Base-by-base conservation (phyloP, 1,139 yeast genomes). In the Kodamaea sp. region DNA sequence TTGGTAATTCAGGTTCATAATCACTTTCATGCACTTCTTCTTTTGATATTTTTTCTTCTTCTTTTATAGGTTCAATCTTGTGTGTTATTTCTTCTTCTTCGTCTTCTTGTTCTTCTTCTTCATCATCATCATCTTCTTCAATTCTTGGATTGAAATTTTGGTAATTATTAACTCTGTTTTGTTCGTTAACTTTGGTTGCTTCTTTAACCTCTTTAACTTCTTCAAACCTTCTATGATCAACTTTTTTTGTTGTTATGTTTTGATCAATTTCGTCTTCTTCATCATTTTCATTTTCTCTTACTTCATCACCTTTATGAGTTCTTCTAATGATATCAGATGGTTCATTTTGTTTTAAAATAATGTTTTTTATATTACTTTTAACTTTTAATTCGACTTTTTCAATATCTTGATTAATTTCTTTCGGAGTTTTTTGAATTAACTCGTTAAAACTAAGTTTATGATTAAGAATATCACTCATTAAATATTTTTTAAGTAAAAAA, bases 251-350 rank as follows among this genome's bases (percentile, higher is more conserved):
- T 24, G 69, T 63, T 23, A 72, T 65, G 37, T 56, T 58, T 26
- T 55, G 58, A 35, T 64, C 68, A 31, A 58, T 56, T 9, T 59
- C 63, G 22, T 50, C 48, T 24, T 49, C 55, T 31, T 53, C 54
- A 27, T 57, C 53, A 35, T 60, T 55, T 28, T 62, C 61, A 37
- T 72, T 49, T 38, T 50, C 54, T 22, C 54, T 31, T 30, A 84
- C 60, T 51, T 86, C 92, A 46, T 88, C 96, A 25, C 96, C 96
- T 56, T 84, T 86, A 55, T 86, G 95, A 2, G 95, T 86, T 52
- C 87, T 69, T 49, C 89, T 72, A 40, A 86, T 79, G 10, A 50
- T 49, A 26, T 50, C 52, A n/a, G 46, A 41, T 3, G 53, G 51
- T 29, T 49, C 53, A 29, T 46, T 48, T 24, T 44, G 43, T 4